phyloP scores from a whole-genome alignment of 768 basidiomycete genomes.

The Termitomyces sp. region DNA sequence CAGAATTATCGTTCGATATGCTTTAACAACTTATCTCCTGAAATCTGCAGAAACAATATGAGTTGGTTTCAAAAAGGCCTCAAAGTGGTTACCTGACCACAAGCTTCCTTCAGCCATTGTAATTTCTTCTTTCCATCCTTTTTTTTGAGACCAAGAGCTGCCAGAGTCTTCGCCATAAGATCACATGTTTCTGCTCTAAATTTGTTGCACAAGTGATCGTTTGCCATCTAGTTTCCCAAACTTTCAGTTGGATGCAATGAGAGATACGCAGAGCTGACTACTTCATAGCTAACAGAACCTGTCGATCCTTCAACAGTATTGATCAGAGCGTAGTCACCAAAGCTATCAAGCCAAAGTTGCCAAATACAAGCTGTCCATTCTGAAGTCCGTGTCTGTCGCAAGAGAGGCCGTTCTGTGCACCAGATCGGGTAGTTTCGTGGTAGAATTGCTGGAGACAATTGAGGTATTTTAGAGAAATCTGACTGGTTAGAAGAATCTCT shows the following conservation, averaged over 20 bases:
- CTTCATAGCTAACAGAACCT: slow-evolving; percentile 1
- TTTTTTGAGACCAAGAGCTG: slow-evolving; percentile 28
- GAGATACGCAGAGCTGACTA: neutral
- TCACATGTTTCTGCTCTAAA: slow-evolving; percentile 55
- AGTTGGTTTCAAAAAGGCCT: neutral
- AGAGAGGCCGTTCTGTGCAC: slow-evolving; percentile 59
- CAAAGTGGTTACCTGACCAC: slow-evolving; percentile 35
- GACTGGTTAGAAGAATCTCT: slow-evolving; percentile 19
- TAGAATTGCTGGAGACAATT: slow-evolving; percentile 44
- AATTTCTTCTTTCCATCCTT: slow-evolving; percentile 36
- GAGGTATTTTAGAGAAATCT: slow-evolving; percentile 32
- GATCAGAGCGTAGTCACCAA: slow-evolving; percentile 33
- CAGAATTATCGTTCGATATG: neutral
- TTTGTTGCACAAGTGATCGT: slow-evolving; percentile 38
- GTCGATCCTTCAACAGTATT: slow-evolving; percentile 16
- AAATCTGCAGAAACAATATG: neutral
- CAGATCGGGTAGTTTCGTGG: slow-evolving; percentile 44
- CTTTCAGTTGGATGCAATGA: slow-evolving; percentile 1
- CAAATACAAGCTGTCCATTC: slow-evolving; percentile 69
- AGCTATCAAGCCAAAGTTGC: slow-evolving; percentile 56
- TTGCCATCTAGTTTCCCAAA: neutral
- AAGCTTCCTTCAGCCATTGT: slow-evolving; percentile 57
- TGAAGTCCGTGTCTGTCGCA: slow-evolving; percentile 35
- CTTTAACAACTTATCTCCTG: slow-evolving; percentile 11
- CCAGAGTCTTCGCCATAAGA: slow-evolving; percentile 38